Evolutionary conservation across 1,139 yeast genomes (phyloP), one percentile per base, ranked within the genome.

Genomic region (Geotrichum klebahnii): DNA sequence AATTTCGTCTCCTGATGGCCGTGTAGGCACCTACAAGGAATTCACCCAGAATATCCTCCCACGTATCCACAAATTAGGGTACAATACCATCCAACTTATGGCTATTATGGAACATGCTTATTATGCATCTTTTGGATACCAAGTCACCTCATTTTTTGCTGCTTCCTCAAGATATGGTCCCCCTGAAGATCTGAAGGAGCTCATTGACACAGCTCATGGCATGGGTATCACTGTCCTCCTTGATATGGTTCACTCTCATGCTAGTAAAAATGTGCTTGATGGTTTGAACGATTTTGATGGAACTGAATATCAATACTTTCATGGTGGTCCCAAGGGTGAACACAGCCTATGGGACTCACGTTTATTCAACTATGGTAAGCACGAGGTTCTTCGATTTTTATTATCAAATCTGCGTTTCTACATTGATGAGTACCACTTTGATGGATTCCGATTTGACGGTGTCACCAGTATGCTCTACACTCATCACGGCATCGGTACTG

Each of bases 41-140:
- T 92, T 92, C 66, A 85, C 96, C 20, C 58, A 72, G 43, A 81
- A 86, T 57, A 75, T 89, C 16, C 74, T 92, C 55, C 98, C 98
- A n/a, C 75, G 84, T 41, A 86, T 92, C 59, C 80, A 80, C 60
- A 78, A 82, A 56, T 74, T 90, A 56, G 97, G 97, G 22, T 92
- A 92, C 67, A 88, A 92, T 65, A 82, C 96, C 5, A 84, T 92
- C 60, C 98, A 92, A 68, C 75, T 92, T 63, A 92, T 92, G 98
- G 97, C 98, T 0, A 78, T 92, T 46, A 92, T 92, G 98, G 98
- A 92, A 67, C 98, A 92, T 66, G 97, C 98, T 0, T 92, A 92
- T 67, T 92, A 92, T 65, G 98, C 97, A 1, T 87, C 96, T 0
- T 92, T 92, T 67, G 98, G 98, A 5, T 92, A 92, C 67, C 98